Evolutionary conservation across 1,139 yeast genomes (phyloP).

Genomic region (Debaryomycetaceae sp.): DNA sequence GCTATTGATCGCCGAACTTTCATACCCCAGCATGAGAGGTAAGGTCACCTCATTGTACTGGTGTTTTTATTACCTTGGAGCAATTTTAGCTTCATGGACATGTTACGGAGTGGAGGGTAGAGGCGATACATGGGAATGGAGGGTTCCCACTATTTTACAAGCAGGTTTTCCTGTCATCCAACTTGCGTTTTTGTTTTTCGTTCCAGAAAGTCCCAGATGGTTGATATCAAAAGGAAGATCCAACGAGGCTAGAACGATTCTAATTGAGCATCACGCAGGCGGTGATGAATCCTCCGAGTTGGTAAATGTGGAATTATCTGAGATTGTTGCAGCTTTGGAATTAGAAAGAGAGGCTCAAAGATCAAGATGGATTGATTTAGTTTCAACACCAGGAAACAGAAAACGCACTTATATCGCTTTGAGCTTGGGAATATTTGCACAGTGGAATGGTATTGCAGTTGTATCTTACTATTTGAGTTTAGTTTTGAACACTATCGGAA

Average conservation of each 20-base stretch:
- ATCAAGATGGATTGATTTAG: slow-evolving; percentile 12
- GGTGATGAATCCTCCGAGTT: slow-evolving; percentile 14
- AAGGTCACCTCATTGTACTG: slow-evolving; percentile 2
- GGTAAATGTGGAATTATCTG: slow-evolving; percentile 17
- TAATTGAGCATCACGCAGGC: slow-evolving; percentile 18
- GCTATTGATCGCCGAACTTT: slow-evolving; percentile 23
- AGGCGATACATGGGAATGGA: slow-evolving; percentile 4
- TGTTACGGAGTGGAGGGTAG: slow-evolving; percentile 1
- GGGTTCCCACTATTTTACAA: slow-evolving; percentile 20
- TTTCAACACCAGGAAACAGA: slow-evolving; percentile 13
- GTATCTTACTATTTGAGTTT: slow-evolving; percentile 15
- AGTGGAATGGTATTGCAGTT: slow-evolving; percentile 16
- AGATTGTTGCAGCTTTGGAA: slow-evolving; percentile 10
- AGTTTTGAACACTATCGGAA: slow-evolving; percentile 13
- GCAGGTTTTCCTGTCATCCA: slow-evolving; percentile 17
- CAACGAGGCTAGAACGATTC: slow-evolving; percentile 29
- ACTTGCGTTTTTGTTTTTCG: slow-evolving; percentile 49
- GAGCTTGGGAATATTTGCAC: slow-evolving; percentile 13
- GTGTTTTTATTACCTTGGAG: slow-evolving; percentile 2
- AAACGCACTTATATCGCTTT: slow-evolving; percentile 15
- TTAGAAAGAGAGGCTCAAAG: slow-evolving; percentile 13
- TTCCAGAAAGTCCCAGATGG: slow-evolving; percentile 72
- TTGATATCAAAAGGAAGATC: slow-evolving; percentile 67
- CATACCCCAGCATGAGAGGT: slow-evolving; percentile 24
- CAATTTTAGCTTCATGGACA: slow-evolving; percentile 3